Evolutionary conservation across 2,329 filamentous ascomycete species (phyloP), one percentile per base, ranked within the genome.

Genomic region (Monilinia polystroma): DNA sequence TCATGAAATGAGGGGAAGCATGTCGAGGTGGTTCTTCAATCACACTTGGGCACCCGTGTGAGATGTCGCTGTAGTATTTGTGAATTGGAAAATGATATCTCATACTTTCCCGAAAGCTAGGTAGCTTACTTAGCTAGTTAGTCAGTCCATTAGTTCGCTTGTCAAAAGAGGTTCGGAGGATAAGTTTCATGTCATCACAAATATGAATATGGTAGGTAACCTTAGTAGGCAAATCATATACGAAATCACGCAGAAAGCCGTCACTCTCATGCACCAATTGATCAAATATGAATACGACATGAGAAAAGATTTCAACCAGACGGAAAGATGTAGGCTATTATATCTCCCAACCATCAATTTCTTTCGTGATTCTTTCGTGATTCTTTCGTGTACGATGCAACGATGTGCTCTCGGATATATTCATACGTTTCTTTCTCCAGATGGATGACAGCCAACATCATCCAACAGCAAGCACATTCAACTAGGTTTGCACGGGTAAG

Each of bases 251-350:
- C 29, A 64, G 29, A 56, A 45, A 43, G 38, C 51, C 52, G 62
- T 64, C 38, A 56, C 62, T 47, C 29, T 38, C n/a, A 64, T 64
- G 62, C 62, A 64, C 26, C 52, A 32, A 23, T 47, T 35, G 49
- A 41, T 55, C 49, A 35, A 38, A 56, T 55, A 32, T 64, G 62
- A 56, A 64, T 64, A 57, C 62, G n/a, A 64, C 62, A 64, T 64
- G 10, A 49, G 29, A 45, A 64, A 54, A 47, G 12, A 43, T 26
- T 56, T 35, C 52, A 32, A 26, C 35, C 62, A 56, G 41, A 56
- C 52, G 51, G 51, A 6, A 35, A 35, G 32, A 35, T 35, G 32
- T 35, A 64, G 57, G 41, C 41, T 45, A 26, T 26, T 56, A 49
- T 23, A 35, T 35, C 32, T 35, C 7, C 32, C 32, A 35, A 18